Percentiles rank a stretch among this genome's conserved stretches.
Evolutionary conservation across 768 basidiomycete species (phyloP).

Genomic region (Pleurotus citrinopileatus): DNA sequence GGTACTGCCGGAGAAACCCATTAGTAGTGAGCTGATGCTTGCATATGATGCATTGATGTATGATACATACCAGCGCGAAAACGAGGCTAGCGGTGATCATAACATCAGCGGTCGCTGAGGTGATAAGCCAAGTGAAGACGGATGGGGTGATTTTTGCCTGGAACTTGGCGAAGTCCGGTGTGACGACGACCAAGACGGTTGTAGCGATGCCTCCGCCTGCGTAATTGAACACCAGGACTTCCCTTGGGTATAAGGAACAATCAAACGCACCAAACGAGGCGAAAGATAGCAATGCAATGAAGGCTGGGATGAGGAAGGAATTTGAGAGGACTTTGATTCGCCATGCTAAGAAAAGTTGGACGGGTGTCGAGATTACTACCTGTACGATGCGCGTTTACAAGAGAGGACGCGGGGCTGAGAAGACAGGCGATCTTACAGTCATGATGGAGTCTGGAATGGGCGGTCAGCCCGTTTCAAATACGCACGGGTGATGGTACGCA

Average conservation of each 20-base stretch:
- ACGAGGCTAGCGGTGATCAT: conserved; percentile 9
- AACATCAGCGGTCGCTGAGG: conserved; percentile 7
- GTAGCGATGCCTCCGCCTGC: conserved; percentile 6
- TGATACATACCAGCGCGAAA: neutral
- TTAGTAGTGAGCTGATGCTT: neutral
- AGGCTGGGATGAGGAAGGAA: neutral
- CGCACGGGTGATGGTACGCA: neutral
- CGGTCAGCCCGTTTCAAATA: too few relatives aligned
- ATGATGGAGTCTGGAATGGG: conserved; percentile 4
- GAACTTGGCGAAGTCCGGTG: neutral
- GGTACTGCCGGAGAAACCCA: neutral
- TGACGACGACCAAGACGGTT: neutral
- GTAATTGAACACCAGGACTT: neutral
- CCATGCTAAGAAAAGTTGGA: conserved; percentile 11
- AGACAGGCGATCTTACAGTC: neutral
- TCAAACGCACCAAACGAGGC: conserved; percentile 1
- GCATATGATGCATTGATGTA: neutral
- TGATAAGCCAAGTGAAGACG: conserved; percentile 4
- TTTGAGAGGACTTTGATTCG: conserved; percentile 1
- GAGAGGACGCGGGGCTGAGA: too few relatives aligned
- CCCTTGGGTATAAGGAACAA: neutral
- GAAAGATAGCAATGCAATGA: conserved; percentile 1
- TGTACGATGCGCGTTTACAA: neutral
- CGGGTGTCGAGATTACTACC: conserved; percentile 11
- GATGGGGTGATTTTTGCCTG: conserved; percentile 2